These are phyloP conservation scores for Irpex rosettiformis DNA, from an alignment of 1,284 basidiomycete species.

Conservation along the genomic window DNA sequence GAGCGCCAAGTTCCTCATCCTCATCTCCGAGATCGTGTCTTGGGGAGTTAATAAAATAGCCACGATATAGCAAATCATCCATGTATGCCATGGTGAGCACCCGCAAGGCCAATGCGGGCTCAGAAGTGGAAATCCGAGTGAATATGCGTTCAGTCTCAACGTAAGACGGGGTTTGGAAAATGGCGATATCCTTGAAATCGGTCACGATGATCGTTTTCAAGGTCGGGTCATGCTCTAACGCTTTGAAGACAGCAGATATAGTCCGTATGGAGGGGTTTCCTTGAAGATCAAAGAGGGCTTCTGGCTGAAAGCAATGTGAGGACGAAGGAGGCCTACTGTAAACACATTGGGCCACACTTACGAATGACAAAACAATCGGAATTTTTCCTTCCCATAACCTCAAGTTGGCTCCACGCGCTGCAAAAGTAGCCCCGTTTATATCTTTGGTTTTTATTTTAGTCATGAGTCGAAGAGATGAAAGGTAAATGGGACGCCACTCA, in stretches of 20 bases:
- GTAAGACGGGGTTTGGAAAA: neutral
- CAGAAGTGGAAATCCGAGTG: neutral
- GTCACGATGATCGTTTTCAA: conserved; percentile 2
- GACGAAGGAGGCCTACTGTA: neutral
- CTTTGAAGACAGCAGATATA: neutral
- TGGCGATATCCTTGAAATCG: conserved; percentile 2
- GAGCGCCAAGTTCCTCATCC: conserved; percentile 1
- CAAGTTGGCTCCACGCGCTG: neutral
- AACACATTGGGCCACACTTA: neutral
- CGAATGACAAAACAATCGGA: neutral
- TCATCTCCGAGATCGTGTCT: conserved; percentile 1
- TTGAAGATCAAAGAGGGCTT: neutral
- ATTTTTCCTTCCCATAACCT: neutral
- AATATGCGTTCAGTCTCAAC: neutral
- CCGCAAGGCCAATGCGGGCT: conserved; percentile 1
- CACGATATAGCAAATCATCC: neutral
- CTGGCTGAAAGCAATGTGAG: neutral
- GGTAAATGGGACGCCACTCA: neutral
- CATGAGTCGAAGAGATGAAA: neutral
- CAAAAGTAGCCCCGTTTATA: neutral
- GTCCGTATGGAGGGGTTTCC: neutral
- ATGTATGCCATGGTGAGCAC: conserved; percentile 1
- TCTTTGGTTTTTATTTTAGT: neutral
- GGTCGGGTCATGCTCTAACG: neutral
- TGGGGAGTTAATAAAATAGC: neutral